These are phyloP conservation scores for carrot (Daucus carota) DNA, from an alignment of 129 eudicot genomes.

Conservation along the genomic window DH1_v3.0 NC_030386.2:32987501-32988000, in stretches of 20 bases:
- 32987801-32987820: too few species aligned
- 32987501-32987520: too few species aligned
- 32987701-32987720: not conserved
- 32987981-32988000: slow-evolving; percentile 48
- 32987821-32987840: too few species aligned
- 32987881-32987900: too few species aligned
- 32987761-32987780: not conserved
- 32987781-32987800: not conserved
- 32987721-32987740: not conserved
- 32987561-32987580: too few species aligned
- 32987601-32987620: not conserved
- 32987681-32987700: not conserved
- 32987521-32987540: too few species aligned
- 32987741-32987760: not conserved
- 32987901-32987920: too few species aligned
- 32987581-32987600: too few species aligned
- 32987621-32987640: not conserved
- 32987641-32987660: not conserved
- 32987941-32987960: slow-evolving; percentile 2
- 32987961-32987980: not conserved
- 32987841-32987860: too few species aligned
- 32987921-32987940: too few species aligned
- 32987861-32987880: too few species aligned
- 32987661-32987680: not conserved
- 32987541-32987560: too few species aligned